phyloP scores from a whole-genome alignment of 169 alveolate genomes.

The Theileria parva region DNA sequence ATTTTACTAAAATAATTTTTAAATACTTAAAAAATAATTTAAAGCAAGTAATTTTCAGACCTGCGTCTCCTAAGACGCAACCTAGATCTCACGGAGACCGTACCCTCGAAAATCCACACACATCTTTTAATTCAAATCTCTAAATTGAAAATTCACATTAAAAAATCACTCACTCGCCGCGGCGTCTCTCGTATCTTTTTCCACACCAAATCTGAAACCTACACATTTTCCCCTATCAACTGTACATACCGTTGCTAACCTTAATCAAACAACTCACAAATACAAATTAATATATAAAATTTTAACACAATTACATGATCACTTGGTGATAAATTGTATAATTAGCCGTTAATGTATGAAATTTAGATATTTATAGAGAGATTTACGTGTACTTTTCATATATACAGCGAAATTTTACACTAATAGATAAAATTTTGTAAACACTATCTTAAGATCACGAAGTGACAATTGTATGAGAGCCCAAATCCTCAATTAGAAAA shows the following conservation, averaged over 20 bases:
- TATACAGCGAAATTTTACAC: too few species aligned
- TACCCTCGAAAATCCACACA: background rate
- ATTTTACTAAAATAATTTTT: background rate
- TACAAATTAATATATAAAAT: too few species aligned
- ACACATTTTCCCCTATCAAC: background rate
- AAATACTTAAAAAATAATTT: conserved; percentile 2
- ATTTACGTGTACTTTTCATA: background rate
- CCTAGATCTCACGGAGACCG: background rate
- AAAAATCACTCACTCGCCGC: background rate
- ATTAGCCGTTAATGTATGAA: background rate
- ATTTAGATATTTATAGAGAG: background rate
- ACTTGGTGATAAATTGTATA: too few species aligned
- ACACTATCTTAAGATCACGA: too few species aligned
- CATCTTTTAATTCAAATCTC: background rate
- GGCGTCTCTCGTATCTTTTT: background rate
- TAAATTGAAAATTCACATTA: background rate
- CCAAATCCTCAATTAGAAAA: background rate
- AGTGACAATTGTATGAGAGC: too few species aligned
- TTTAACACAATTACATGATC: too few species aligned
- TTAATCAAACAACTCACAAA: too few species aligned
- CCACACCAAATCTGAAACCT: background rate
- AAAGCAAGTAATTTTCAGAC: background rate
- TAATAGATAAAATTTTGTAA: too few species aligned
- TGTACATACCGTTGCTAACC: background rate
- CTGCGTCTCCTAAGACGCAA: conserved; percentile 5